Conservation (phyloP, 768 basidiomycete species). For the Crucibulum laeve region DNA sequence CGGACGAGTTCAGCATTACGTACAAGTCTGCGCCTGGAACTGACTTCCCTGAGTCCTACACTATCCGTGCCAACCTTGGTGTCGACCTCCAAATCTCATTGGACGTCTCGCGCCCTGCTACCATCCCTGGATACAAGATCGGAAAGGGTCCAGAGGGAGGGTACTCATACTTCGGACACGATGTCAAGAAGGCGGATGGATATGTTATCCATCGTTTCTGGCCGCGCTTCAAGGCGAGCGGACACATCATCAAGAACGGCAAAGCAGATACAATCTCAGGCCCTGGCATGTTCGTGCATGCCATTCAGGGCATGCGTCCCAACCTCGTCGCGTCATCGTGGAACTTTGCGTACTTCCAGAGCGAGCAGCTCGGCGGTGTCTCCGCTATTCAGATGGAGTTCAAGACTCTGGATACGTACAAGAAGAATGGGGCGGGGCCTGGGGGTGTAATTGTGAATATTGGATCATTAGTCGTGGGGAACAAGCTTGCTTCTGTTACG, state of each 20-base stretch:
- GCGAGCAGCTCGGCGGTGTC: slow-evolving; percentile 63
- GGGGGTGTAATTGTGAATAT: slow-evolving; percentile 84
- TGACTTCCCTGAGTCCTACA: slow-evolving; percentile 73
- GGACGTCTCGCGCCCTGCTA: slow-evolving; percentile 62
- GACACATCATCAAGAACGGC: slow-evolving; percentile 66
- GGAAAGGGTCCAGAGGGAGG: slow-evolving; percentile 88
- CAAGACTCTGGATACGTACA: slow-evolving; percentile 76
- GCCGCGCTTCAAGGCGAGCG: slow-evolving; percentile 63
- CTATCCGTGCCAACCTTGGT: slow-evolving; percentile 73
- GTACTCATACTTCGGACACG: slow-evolving; percentile 80
- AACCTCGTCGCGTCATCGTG: slow-evolving; percentile 89
- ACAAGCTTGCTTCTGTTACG: slow-evolving; percentile 72
- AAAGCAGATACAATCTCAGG: slow-evolving; percentile 53
- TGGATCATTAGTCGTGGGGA: slow-evolving; percentile 78
- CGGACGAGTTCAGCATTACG: slow-evolving; percentile 79
- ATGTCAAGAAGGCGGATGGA: slow-evolving; percentile 66
- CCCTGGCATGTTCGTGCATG: slow-evolving; percentile 86
- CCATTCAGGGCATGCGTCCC: slow-evolving; percentile 98
- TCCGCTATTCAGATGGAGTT: slow-evolving; percentile 96
- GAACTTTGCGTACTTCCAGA: slow-evolving; percentile 96
- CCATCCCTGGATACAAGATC: slow-evolving; percentile 85
- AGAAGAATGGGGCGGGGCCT: slow-evolving; percentile 73
- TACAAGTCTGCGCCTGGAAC: slow-evolving; percentile 50
- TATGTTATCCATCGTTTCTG: slow-evolving; percentile 92
- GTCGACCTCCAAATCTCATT: slow-evolving; percentile 79